Evolutionary conservation across 306 rosid species (phyloP).

Genomic region (Quercus robur): DNA sequence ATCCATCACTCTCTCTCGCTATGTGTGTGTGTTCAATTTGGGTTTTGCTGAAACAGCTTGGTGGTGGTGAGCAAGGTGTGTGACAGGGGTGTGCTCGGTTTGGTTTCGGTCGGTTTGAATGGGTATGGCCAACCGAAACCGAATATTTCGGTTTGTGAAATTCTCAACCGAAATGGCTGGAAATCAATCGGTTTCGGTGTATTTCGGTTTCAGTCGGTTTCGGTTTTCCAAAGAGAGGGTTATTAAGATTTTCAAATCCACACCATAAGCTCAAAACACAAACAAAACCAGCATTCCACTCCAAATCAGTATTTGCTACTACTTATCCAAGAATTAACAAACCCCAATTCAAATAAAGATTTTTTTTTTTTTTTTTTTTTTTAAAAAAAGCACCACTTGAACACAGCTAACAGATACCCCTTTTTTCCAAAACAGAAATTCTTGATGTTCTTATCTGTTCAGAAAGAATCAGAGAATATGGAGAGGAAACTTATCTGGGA

Average conservation of each 20-base stretch:
- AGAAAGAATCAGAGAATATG: neutral
- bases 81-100: neutral
- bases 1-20: slow-evolving; percentile 22
- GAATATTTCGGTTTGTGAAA: no score
- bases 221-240: no score
- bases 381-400: slow-evolving; percentile 12
- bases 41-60: neutral
- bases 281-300: slow-evolving; percentile 25
- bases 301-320: slow-evolving; percentile 37
- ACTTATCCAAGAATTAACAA: slow-evolving; percentile 23
- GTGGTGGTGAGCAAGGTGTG: neutral
- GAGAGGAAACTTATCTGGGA: slow-evolving; percentile 17
- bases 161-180: no score
- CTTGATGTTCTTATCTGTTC: neutral
- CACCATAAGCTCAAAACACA: slow-evolving; percentile 5
- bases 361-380: no score
- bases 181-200: no score
- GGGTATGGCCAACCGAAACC: no score
- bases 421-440: neutral
- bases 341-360: slow-evolving; percentile 44
- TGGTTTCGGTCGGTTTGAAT: no score
- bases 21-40: neutral
- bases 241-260: no score
- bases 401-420: slow-evolving; percentile 9
- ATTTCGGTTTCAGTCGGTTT: no score